Evolutionary conservation across 495 filamentous ascomycete species (phyloP).

Genomic region (Pseudomonodictys pantanalensis): DNA sequence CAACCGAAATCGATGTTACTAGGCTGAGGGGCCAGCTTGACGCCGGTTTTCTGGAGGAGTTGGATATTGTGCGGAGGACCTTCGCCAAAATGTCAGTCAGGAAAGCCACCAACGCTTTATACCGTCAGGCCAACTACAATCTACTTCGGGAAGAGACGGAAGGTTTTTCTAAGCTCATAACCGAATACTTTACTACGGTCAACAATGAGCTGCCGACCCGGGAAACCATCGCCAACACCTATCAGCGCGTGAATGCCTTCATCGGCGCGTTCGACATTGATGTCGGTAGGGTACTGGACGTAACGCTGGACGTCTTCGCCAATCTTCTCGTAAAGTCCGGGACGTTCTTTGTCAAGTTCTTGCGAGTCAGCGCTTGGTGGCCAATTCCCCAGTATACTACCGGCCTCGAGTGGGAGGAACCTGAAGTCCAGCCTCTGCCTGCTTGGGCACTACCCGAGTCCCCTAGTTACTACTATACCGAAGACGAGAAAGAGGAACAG

Average conservation of each 20-base stretch:
- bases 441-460: slow-evolving; percentile 76
- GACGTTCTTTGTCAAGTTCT: slow-evolving; percentile 87
- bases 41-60: slow-evolving; percentile 62
- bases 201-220: slow-evolving; percentile 56
- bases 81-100: slow-evolving; percentile 81
- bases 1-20: slow-evolving; percentile 66
- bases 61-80: slow-evolving; percentile 77
- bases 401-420: slow-evolving; percentile 41
- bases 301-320: slow-evolving; percentile 85
- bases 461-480: slow-evolving; percentile 52
- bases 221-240: slow-evolving; percentile 65
- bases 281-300: slow-evolving; percentile 89
- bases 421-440: slow-evolving; percentile 52
- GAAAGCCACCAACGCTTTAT: slow-evolving; percentile 85
- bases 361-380: slow-evolving; percentile 96
- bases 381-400: slow-evolving; percentile 57
- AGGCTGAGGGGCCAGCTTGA: slow-evolving; percentile 85
- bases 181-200: slow-evolving; percentile 76
- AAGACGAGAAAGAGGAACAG: slow-evolving; percentile 61
- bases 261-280: slow-evolving; percentile 92
- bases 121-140: slow-evolving; percentile 95
- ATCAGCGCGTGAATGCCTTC: slow-evolving; percentile 80
- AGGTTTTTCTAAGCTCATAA: slow-evolving; percentile 85
- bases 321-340: slow-evolving; percentile 79
- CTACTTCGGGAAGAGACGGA: slow-evolving; percentile 93